Evolutionary conservation across 441 rosid genomes (phyloP).

Genomic region (Populus trichocarpa): DNA sequence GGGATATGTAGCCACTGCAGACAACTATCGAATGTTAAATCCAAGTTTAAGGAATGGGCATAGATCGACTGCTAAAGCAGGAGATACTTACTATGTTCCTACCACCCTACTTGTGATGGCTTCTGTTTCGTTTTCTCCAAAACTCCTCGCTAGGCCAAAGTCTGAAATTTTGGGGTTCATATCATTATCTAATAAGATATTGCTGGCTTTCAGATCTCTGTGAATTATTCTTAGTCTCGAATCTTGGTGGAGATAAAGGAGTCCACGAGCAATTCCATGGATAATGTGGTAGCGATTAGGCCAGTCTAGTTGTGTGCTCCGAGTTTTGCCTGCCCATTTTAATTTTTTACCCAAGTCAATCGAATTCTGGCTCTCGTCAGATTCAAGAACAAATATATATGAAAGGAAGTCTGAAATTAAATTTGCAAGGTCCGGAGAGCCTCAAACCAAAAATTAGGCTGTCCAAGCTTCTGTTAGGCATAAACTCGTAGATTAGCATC

Average conservation of each 20-base stretch:
- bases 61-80: not conserved
- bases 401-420: too few relatives aligned
- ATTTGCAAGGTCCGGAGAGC: not conserved
- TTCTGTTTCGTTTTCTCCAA: constrained; percentile 29
- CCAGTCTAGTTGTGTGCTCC: constrained; percentile 25
- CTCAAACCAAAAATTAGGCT: constrained; percentile 28
- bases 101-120: constrained; percentile 33
- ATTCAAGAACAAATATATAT: too few relatives aligned
- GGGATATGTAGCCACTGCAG: constrained; percentile 38
- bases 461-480: constrained; percentile 41
- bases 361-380: not conserved
- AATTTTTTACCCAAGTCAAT: constrained; percentile 9
- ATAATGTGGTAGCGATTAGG: constrained; percentile 28
- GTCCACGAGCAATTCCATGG: constrained; percentile 37
- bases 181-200: constrained; percentile 32
- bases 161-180: constrained; percentile 52
- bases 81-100: constrained; percentile 40
- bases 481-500: constrained; percentile 35
- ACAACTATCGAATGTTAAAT: not conserved
- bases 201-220: constrained; percentile 41
- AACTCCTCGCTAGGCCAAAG: constrained; percentile 46
- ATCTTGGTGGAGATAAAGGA: constrained; percentile 48
- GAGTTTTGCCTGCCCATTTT: constrained; percentile 16
- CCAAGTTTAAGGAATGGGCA: not conserved
- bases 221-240: constrained; percentile 39